A percentile compares a stretch with the other conserved stretches of the same genome.
These are phyloP conservation scores for Xylaria digitata DNA, from an alignment of 2,329 filamentous ascomycete species.

Conservation along the genomic window DNA sequence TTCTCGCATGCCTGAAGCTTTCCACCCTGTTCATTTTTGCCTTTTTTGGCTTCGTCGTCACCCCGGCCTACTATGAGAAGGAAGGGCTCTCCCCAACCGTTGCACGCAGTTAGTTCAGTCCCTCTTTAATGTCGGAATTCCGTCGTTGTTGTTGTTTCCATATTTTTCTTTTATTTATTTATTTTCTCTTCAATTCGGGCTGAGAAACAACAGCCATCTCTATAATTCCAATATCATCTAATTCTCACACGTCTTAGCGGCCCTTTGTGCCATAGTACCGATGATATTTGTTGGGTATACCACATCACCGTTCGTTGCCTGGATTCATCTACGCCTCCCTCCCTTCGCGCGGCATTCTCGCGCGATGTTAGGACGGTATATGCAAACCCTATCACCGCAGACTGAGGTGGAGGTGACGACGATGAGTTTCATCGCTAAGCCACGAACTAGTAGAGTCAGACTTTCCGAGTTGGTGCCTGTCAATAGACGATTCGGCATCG, in stretches of 20 bases:
- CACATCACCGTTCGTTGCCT: conserved; percentile 77
- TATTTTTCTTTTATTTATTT: neutral
- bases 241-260: conserved; percentile 55
- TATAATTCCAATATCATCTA: neutral
- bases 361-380: conserved; percentile 64
- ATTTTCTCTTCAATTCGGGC: neutral
- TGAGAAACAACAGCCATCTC: neutral
- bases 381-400: conserved; percentile 58
- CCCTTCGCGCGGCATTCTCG: conserved; percentile 71
- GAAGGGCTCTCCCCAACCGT: conserved; percentile 46
- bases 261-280: conserved; percentile 71
- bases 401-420: conserved; percentile 64
- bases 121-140: neutral
- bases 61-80: conserved; percentile 66
- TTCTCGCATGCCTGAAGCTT: conserved; percentile 77
- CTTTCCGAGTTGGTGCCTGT: conserved; percentile 52
- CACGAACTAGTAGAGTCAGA: conserved; percentile 54
- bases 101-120: conserved; percentile 42
- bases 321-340: conserved; percentile 77
- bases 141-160: neutral
- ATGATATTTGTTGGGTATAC: conserved; percentile 72
- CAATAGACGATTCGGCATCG: conserved; percentile 52
- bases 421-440: conserved; percentile 66
- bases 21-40: conserved; percentile 76
- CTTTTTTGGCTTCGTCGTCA: conserved; percentile 72